These are phyloP conservation scores for Lactarius quietus DNA, from an alignment of 768 basidiomycete species.

Conservation along the genomic window DNA sequence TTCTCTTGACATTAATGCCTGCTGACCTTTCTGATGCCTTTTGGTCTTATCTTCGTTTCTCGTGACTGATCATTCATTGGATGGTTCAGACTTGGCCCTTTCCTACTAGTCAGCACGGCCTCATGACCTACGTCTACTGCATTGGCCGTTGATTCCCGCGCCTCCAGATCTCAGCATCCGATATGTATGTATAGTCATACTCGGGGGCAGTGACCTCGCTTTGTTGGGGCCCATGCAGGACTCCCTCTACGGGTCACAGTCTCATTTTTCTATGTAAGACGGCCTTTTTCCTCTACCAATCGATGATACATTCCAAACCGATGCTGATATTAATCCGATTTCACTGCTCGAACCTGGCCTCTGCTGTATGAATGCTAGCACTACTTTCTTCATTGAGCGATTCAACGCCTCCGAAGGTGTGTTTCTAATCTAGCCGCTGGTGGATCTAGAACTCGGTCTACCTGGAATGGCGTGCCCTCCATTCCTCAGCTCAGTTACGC, in stretches of 20 bases:
- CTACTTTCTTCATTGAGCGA: not conserved
- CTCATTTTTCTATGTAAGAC: not conserved
- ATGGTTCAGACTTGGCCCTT: not conserved
- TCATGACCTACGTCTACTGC: conserved; percentile 11
- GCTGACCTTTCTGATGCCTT: not conserved
- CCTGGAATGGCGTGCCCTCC: not conserved
- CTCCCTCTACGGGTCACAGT: not conserved
- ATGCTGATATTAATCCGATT: not conserved
- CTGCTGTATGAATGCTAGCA: not conserved
- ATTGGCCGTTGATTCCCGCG: not conserved
- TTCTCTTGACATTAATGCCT: not conserved
- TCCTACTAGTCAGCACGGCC: conserved; percentile 3
- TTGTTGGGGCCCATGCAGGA: not conserved
- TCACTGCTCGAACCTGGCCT: not conserved
- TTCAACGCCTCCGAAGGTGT: not conserved
- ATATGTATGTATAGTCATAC: not conserved
- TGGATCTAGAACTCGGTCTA: not conserved
- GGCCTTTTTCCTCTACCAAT: not conserved
- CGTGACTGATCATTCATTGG: conserved; percentile 6
- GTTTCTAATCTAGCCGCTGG: not conserved
- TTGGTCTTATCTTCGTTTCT: not conserved
- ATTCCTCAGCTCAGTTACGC: not conserved
- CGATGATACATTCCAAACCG: not conserved
- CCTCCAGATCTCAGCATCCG: not conserved
- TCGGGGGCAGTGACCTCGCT: not conserved